Conservation (phyloP, 805 yeast species). For the Pichia cephalocereana region DNA sequence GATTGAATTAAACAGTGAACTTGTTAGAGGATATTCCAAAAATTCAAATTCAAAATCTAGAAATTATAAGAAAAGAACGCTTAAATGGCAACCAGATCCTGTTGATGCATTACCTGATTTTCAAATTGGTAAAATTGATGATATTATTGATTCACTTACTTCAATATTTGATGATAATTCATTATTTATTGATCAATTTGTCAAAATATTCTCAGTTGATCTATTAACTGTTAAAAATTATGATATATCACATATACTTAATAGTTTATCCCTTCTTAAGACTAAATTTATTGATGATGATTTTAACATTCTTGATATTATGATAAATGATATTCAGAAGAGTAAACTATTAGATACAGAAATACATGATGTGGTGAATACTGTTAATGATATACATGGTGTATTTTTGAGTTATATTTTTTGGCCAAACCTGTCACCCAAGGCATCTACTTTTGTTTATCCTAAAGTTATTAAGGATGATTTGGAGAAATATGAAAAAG, state of each 20-base stretch:
- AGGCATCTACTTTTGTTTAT: constrained; percentile 27
- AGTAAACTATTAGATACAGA: constrained; percentile 38
- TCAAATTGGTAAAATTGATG: constrained; percentile 49
- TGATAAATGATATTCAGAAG: constrained; percentile 64
- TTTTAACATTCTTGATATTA: constrained; percentile 66
- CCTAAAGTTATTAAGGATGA: constrained; percentile 38
- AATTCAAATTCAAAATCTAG: constrained; percentile 7
- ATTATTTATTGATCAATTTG: constrained; percentile 56
- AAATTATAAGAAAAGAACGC: constrained; percentile 14
- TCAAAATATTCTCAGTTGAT: constrained; percentile 47
- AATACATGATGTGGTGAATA: constrained; percentile 10
- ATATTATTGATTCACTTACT: constrained; percentile 60
- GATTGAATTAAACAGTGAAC: constrained; percentile 45
- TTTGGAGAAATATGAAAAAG: constrained; percentile 32
- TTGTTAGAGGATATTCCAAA: constrained; percentile 24
- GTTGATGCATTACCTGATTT: constrained; percentile 86
- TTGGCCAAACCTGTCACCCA: constrained; percentile 60
- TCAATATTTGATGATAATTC: constrained; percentile 66
- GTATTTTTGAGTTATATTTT: constrained; percentile 65
- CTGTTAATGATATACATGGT: constrained; percentile 36
- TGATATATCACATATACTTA: constrained; percentile 30
- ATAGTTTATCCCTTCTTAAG: constrained; percentile 46
- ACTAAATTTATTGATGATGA: constrained; percentile 45
- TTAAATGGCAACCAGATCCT: constrained; percentile 79
- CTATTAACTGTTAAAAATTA: constrained; percentile 38